Evolutionary conservation across 1,284 basidiomycete species (phyloP), one percentile per base, ranked within the genome.

Genomic region (Flammula alnicola): DNA sequence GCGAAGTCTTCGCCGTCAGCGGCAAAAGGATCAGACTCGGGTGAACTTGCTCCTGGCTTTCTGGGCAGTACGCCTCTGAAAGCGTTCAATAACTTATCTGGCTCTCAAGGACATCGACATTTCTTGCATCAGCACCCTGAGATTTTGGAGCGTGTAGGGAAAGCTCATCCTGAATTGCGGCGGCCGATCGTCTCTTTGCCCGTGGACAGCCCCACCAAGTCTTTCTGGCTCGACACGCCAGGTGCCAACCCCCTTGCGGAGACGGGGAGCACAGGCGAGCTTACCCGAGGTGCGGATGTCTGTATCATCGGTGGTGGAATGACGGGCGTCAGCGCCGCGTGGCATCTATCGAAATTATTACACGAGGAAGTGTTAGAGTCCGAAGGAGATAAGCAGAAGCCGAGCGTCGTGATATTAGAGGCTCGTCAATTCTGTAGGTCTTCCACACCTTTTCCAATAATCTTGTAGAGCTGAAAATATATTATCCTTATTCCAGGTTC

Each of bases 221-320:
- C 88, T 0, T 88, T 87, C 66, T 91, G 89, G 89, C 70, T 78
- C 9, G 65, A 83, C 60, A 72, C 77, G 1, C 75, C 79, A 0
- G 74, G 74, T 25, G 83, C 78, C 0, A 88, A 87, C 60, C 85
- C 84, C 1, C 70, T 88, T 0, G 84, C 82, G 0, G 71, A 67
- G 4, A 75, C 81, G 52, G 89, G 89, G 0, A 88, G 86, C 59
- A 65, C 71, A 3, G 86, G 84, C 0, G 55, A 68, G 0, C 65
- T 90, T 16, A 79, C 79, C 0, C 41, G 63, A 0, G 78, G 83
- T 44, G 81, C 83, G 2, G 88, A 92, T 58, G 69, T 91, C 10
- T 88, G 84, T 54, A 83, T 92, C 55, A 83, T 92, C 35, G 89
- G 90, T 1, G 82, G 85, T 25, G 89, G 90, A 0, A 84, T 93